Percentiles rank a stretch among this genome's conserved stretches.
phyloP scores from a whole-genome alignment of 352 stramenopile species.

The Aphanomyces invadans region DNA sequence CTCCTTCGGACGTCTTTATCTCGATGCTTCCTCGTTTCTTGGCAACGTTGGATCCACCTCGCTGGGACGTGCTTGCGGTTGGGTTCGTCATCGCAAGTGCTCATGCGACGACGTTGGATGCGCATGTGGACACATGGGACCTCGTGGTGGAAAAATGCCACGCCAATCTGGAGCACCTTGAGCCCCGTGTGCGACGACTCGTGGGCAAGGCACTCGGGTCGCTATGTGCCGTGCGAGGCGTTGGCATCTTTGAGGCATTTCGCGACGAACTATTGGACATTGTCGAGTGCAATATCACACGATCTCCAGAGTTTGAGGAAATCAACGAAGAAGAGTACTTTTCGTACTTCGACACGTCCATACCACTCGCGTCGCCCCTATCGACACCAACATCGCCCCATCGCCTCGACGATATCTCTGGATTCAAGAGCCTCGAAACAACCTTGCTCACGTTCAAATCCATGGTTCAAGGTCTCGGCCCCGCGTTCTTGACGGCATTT shows the following conservation, averaged over 20 bases:
- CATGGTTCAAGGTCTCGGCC: conserved; percentile 71
- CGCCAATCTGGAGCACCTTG: conserved; percentile 74
- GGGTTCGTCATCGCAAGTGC: conserved; percentile 51
- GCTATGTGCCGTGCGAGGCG: conserved; percentile 52
- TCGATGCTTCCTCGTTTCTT: conserved; percentile 4
- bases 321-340: conserved; percentile 54
- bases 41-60: conserved; percentile 28
- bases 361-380: conserved; percentile 65
- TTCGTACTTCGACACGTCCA: conserved; percentile 53
- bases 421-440: conserved; percentile 95
- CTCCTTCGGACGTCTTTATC: conserved; percentile 12
- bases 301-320: conserved; percentile 74
- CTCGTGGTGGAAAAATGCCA: conserved; percentile 27
- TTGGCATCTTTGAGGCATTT: conserved; percentile 53
- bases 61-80: conserved; percentile 71
- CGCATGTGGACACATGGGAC: conserved; percentile 34
- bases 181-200: conserved; percentile 72
- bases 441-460: conserved; percentile 81
- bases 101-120: conserved; percentile 22
- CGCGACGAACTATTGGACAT: conserved; percentile 66
- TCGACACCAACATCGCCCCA: conserved; percentile 72
- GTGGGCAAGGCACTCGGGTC: conserved; percentile 65
- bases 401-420: conserved; percentile 92
- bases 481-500: conserved; percentile 48
- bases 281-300: conserved; percentile 58